phyloP scores from a whole-genome alignment of 164 flowering plant species.

The Chimonanthus praecox region DNA sequence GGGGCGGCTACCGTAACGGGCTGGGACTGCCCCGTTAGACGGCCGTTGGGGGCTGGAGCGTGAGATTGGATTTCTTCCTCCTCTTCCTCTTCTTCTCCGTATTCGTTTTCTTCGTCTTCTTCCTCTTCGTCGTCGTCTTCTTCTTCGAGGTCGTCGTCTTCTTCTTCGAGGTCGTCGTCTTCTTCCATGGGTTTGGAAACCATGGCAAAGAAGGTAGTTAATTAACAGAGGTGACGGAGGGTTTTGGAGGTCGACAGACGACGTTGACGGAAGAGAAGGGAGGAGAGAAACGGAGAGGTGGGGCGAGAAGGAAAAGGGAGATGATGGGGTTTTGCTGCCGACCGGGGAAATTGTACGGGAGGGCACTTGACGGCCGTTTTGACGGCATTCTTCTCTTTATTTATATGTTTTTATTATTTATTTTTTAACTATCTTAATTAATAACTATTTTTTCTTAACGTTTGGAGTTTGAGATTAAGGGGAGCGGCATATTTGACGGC shows the following conservation, averaged over 20 bases:
- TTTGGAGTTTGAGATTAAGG: slow-evolving; percentile 22
- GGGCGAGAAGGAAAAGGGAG: neutral
- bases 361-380: slow-evolving; percentile 11
- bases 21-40: slow-evolving; percentile 10
- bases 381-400: neutral
- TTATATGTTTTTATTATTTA: neutral
- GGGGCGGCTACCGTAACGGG: slow-evolving; percentile 24
- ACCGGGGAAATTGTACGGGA: slow-evolving; percentile 18
- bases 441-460: neutral
- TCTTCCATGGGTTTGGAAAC: slow-evolving; percentile 38
- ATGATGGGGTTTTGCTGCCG: slow-evolving; percentile 20
- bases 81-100: neutral
- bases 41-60: slow-evolving; percentile 12
- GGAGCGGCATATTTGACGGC: slow-evolving; percentile 23
- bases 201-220: neutral
- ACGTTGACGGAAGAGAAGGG: neutral
- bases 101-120: neutral
- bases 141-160: slow-evolving; percentile 29
- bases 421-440: neutral
- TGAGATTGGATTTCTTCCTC: slow-evolving; percentile 31
- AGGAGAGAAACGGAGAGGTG: slow-evolving; percentile 10
- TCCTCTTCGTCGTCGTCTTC: slow-evolving; percentile 41
- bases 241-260: neutral
- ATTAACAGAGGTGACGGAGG: neutral
- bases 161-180: slow-evolving; percentile 39